Base-by-base conservation (phyloP, 2,329 filamentous ascomycete genomes). In the Exserohilum rostratum region DNA sequence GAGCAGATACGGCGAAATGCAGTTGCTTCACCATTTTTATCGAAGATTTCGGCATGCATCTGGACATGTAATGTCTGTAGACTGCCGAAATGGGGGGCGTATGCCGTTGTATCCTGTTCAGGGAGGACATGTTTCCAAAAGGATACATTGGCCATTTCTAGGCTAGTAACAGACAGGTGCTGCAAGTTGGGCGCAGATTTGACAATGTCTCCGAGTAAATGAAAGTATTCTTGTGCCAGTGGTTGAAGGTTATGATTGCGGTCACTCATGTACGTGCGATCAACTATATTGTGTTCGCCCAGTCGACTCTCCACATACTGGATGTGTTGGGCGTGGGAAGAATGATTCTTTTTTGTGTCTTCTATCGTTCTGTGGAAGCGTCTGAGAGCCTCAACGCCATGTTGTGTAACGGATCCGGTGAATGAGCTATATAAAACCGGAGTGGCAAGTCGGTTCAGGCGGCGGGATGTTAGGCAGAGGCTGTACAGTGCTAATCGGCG, bases 291-390 rank as follows among this genome's bases (percentile, higher is more conserved):
- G 45, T 61, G 55, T 37, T 71, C 66, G 13, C 58, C 46, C 3
- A 67, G 49, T 7, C 68, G 61, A 34, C 65, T 70, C 34, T 72
- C 70, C 11, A 71, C 47, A 30, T 70, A 72, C 17, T 57, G 45
- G 15, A 46, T 64, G 42, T 0, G 48, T 35, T 4, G 43, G 40
- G 2, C 22, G 6, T 50, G 35, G 12, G 60, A n/a, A 25, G 46
- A 22, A 6, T 31, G 3, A 0, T 40, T 18, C 5, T 29, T 37
- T 2, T 30, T 5, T 0, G 46, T 38, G 11, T 20, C 3, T 12
- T 17, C 4, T 12, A 71, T 38, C 1, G 63, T 67, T 17, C 56
- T 43, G 44, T 59, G 54, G 33, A 72, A 67, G 3, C 58, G 47
- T 7, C 42, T 39, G 2, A 72, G 54, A 25, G 45, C 34, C n/a